Evolutionary conservation across 2,329 filamentous ascomycete species (phyloP), one percentile per base, ranked within the genome.

Genomic region (Metarhizium album): DNA sequence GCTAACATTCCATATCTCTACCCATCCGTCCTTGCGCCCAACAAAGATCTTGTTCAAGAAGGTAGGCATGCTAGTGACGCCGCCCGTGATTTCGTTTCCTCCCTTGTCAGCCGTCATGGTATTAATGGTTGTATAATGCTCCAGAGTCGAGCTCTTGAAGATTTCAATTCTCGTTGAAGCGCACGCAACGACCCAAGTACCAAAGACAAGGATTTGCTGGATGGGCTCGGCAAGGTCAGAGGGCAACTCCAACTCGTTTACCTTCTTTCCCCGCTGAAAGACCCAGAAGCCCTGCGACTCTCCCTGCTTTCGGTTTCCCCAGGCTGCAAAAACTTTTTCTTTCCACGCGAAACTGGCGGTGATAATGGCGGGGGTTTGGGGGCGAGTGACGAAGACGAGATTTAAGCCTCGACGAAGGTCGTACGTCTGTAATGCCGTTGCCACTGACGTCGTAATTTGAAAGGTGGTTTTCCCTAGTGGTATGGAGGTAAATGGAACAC

Each of bases 1-100:
- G 64, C 86, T 94, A 54, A 98, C 74, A 63, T 98, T 98, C 91
- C 93, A 98, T 47, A 98, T 95, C 63, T 98, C 93, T 8, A 96
- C 84, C 66, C 83, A 86, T 6, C 93, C 93, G 65, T 98, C 90
- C 55, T 79, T 80, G 60, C 89, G 83, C 9, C 89, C 94, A 2
- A 89, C 86, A 57, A 97, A 89, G 43, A 98, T 80, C 69, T 98
- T 98, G 74, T 98, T 98, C 54, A 98, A 70, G 67, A 90, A 95
- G 0, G 93, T 97, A 1, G 91, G 90, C 84, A 97, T 89, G 60
- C 81, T 94, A 64, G 83, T 86, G 58, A 95, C 78, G 47, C 84
- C 82, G 23, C 87, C 87, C 0, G 86, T 89, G 52, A 96, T 81
- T 57, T 83, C 73, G 58, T 82, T 84, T 50, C 80, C 79, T 20